Percentiles rank a stretch among this genome's conserved stretches.
Conservation (phyloP, 2,329 filamentous ascomycete species). For the Rhexocercosporidium sp. region DNA sequence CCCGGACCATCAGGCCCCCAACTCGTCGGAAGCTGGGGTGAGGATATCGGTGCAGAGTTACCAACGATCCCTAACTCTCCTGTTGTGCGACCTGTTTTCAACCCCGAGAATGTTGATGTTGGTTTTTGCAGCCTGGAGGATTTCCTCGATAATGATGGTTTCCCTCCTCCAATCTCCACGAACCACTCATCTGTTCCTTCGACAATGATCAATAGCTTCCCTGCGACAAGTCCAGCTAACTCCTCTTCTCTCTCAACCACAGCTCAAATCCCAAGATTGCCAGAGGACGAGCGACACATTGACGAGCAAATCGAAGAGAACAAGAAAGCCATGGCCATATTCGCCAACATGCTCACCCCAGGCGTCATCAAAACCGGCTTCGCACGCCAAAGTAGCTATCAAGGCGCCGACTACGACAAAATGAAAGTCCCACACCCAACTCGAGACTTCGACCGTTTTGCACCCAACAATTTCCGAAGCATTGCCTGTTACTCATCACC, state of each 20-base stretch:
- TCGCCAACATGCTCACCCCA: constrained; percentile 27
- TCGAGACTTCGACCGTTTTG: background rate
- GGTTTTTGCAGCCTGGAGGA: constrained; percentile 25
- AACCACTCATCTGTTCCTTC: background rate
- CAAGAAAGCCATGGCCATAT: constrained; percentile 18
- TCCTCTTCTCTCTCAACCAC: background rate
- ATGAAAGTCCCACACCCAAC: background rate
- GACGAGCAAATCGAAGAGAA: constrained; percentile 26
- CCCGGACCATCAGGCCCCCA: background rate
- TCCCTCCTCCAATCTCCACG: background rate
- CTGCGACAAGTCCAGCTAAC: background rate
- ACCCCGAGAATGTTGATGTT: constrained; percentile 14
- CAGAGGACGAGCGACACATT: constrained; percentile 17
- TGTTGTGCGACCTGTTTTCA: background rate
- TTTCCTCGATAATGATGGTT: constrained; percentile 12
- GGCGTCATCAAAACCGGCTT: constrained; percentile 34
- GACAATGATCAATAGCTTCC: background rate
- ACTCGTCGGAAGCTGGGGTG: background rate
- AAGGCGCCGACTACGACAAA: constrained; percentile 30
- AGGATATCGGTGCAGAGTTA: background rate
- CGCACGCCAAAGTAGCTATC: constrained; percentile 16
- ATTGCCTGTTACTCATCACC: background rate
- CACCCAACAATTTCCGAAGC: background rate
- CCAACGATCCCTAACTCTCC: constrained; percentile 7
- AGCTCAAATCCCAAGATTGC: background rate